phyloP scores from a whole-genome alignment of 495 filamentous ascomycete species.

The Penicillium fimorum region DNA sequence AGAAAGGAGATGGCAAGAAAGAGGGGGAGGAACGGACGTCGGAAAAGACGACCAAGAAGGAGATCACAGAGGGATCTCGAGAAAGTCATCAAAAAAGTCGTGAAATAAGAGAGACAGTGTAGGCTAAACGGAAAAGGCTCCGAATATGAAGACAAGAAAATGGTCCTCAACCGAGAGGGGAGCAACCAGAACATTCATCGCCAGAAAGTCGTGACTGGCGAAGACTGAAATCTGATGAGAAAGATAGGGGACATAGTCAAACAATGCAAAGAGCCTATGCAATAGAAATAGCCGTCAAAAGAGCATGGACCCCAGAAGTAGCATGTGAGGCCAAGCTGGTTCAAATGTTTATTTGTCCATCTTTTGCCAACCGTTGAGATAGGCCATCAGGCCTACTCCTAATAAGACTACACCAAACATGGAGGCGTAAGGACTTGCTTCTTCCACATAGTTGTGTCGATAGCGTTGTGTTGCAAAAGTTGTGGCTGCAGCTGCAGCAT shows the following conservation, averaged over 20 bases:
- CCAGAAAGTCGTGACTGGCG: constrained; percentile 46
- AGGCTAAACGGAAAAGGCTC: constrained; percentile 22
- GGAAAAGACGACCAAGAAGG: neutral
- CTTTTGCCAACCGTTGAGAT: constrained; percentile 85
- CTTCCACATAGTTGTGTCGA: constrained; percentile 48
- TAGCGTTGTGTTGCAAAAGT: constrained; percentile 42
- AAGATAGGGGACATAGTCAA: constrained; percentile 30
- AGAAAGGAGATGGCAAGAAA: constrained; percentile 13
- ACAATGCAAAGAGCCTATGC: constrained; percentile 31
- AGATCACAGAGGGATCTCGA: neutral
- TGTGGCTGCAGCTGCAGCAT: constrained; percentile 38
- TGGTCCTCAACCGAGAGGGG: constrained; percentile 22
- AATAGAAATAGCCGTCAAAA: constrained; percentile 16
- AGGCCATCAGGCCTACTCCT: constrained; percentile 91
- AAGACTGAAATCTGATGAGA: constrained; percentile 26
- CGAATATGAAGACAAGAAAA: constrained; percentile 19
- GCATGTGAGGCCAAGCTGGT: constrained; percentile 12
- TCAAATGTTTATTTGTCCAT: constrained; percentile 60
- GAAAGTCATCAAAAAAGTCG: constrained; percentile 11
- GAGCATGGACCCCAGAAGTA: constrained; percentile 22
- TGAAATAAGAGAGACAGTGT: constrained; percentile 24
- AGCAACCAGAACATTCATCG: constrained; percentile 28
- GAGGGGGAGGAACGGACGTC: constrained; percentile 7
- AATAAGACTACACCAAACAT: constrained; percentile 87
- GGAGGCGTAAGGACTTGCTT: constrained; percentile 77